Percentiles rank a stretch among this genome's conserved stretches.
These are phyloP conservation scores for Suillus occidentalis DNA, from an alignment of 768 basidiomycete genomes.

Conservation along the genomic window DNA sequence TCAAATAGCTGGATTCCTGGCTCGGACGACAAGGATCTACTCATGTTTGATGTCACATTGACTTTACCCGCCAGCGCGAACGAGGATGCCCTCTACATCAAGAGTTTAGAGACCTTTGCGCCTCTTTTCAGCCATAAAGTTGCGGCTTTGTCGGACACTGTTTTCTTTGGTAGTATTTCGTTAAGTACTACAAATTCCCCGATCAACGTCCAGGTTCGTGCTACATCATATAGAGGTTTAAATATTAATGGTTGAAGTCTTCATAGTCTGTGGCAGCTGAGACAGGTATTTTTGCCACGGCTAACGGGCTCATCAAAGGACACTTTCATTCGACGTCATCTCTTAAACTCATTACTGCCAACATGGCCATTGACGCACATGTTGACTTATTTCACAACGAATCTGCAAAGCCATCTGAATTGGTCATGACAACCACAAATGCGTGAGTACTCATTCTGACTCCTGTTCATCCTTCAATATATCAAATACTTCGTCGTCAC, in stretches of 20 bases:
- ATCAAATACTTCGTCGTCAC: not conserved
- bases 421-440: not conserved
- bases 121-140: constrained; percentile 30
- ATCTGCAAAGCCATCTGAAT: not conserved
- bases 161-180: constrained; percentile 27
- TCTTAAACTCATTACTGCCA: constrained; percentile 35
- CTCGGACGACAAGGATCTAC: constrained; percentile 12
- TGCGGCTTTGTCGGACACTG: constrained; percentile 25
- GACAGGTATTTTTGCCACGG: constrained; percentile 23
- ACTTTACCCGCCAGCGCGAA: constrained; percentile 27
- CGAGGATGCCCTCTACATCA: constrained; percentile 22
- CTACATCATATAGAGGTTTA: not conserved
- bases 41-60: constrained; percentile 30
- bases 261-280: constrained; percentile 33
- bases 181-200: constrained; percentile 25
- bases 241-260: not conserved
- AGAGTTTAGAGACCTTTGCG: constrained; percentile 29
- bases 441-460: not conserved
- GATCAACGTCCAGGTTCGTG: constrained; percentile 30
- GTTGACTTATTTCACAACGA: constrained; percentile 20
- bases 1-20: constrained; percentile 6
- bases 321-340: constrained; percentile 32
- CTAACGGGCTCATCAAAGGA: constrained; percentile 38
- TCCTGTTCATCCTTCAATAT: not conserved
- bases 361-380: constrained; percentile 32